phyloP scores from a whole-genome alignment of 495 filamentous ascomycete species.

The Penicillium soppii region DNA sequence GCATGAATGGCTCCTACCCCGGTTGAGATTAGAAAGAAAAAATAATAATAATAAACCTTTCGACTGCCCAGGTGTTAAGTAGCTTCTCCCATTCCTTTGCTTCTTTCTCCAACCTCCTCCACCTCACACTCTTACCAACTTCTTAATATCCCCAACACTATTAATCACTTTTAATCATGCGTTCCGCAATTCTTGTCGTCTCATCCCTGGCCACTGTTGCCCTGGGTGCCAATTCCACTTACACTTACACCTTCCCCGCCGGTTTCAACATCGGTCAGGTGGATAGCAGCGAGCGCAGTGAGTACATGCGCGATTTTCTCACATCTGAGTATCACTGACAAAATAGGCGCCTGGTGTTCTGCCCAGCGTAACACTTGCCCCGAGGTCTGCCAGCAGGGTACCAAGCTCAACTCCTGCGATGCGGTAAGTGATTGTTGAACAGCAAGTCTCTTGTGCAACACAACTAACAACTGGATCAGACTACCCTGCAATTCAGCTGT shows the following conservation, averaged over 20 bases:
- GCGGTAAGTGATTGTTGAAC: conserved; percentile 35
- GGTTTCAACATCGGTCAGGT: conserved; percentile 40
- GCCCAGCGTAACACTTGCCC: conserved; percentile 49
- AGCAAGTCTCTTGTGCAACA: background rate
- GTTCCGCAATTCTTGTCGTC: conserved; percentile 32
- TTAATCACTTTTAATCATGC: conserved; percentile 27
- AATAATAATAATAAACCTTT: conserved; percentile 10
- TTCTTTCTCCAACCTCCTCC: conserved; percentile 20
- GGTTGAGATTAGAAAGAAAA: background rate
- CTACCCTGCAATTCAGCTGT: conserved; percentile 52
- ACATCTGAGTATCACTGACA: conserved; percentile 1
- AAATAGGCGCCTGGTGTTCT: conserved; percentile 44
- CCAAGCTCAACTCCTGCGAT: conserved; percentile 42
- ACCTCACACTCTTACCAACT: conserved; percentile 17
- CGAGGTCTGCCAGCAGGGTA: conserved; percentile 40
- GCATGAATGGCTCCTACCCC: background rate
- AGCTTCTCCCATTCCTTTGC: conserved; percentile 17
- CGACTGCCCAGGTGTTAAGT: too few species aligned
- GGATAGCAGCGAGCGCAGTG: conserved; percentile 27
- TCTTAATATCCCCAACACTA: conserved; percentile 9
- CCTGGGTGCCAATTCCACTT: conserved; percentile 23
- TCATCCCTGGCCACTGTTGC: conserved; percentile 31
- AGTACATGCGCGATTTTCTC: conserved; percentile 5
- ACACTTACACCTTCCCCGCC: conserved; percentile 36
- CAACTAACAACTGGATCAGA: conserved; percentile 25